These are phyloP conservation scores for Raffaelea ambrosiae DNA, from an alignment of 2,329 filamentous ascomycete species.

Conservation along the genomic window DNA sequence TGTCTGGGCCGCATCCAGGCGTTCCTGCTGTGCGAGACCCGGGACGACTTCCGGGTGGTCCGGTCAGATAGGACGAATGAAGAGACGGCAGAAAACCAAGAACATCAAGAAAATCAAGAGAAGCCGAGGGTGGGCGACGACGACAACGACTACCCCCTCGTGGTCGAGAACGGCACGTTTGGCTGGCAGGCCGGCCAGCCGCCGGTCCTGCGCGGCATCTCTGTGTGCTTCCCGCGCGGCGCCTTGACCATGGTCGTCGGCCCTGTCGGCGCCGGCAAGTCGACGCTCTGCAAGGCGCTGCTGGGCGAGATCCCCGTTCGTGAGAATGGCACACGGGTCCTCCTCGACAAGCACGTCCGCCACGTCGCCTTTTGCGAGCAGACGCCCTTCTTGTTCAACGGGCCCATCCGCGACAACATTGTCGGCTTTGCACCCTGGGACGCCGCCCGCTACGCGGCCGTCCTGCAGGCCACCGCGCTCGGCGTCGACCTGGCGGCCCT, in stretches of 20 bases:
- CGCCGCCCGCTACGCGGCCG: constrained; percentile 1
- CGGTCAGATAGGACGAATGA: no score
- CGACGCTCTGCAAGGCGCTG: constrained; percentile 25
- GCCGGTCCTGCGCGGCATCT: constrained; percentile 17
- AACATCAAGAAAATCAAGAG: no score
- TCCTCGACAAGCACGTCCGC: not conserved
- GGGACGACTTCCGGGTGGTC: not conserved
- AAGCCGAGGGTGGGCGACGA: no score
- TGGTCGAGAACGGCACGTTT: not conserved
- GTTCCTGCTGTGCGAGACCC: constrained; percentile 20
- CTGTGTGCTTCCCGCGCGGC: constrained; percentile 11
- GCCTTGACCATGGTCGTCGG: constrained; percentile 28
- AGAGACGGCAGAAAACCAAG: no score
- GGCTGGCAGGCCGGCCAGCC: constrained; percentile 9
- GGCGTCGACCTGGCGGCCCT: constrained; percentile 2
- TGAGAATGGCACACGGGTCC: no score
- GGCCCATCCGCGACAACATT: constrained; percentile 1
- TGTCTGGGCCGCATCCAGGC: constrained; percentile 25
- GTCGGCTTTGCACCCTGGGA: not conserved
- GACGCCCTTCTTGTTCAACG: constrained; percentile 1
- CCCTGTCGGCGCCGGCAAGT: constrained; percentile 33
- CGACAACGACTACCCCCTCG: not conserved
- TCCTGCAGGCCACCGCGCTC: constrained; percentile 14
- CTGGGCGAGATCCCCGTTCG: constrained; percentile 22
- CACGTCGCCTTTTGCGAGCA: not conserved